Conservation (phyloP, 78 protist genomes). For the Protostelium mycophagum region DNA sequence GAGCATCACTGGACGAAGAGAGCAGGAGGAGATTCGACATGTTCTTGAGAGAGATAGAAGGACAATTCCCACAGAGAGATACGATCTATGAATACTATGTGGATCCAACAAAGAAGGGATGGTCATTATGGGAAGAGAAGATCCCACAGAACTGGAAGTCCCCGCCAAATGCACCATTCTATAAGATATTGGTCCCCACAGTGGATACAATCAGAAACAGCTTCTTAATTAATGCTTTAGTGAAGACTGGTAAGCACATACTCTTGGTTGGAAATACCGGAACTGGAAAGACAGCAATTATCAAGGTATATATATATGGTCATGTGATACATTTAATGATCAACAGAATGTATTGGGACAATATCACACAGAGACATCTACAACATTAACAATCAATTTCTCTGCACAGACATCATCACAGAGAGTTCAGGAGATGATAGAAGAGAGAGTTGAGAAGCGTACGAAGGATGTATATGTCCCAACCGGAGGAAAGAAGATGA, state of each 20-base stretch:
- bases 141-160: constrained; percentile 73
- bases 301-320: constrained; percentile 68
- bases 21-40: not conserved
- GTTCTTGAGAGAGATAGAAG: constrained; percentile 13
- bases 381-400: constrained; percentile 76
- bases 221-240: constrained; percentile 79
- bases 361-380: constrained; percentile 5
- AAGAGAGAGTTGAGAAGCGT: constrained; percentile 68
- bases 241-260: constrained; percentile 78
- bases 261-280: constrained; percentile 98
- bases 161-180: constrained; percentile 65
- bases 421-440: constrained; percentile 75
- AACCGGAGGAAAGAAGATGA: constrained; percentile 80
- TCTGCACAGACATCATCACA: constrained; percentile 86
- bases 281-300: constrained; percentile 95
- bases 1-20: constrained; percentile 59
- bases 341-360: constrained; percentile 15
- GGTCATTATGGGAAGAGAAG: constrained; percentile 80
- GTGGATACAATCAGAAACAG: constrained; percentile 96
- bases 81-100: constrained; percentile 74
- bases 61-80: constrained; percentile 39
- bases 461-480: constrained; percentile 72
- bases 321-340: constrained; percentile 72
- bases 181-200: constrained; percentile 92
- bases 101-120: constrained; percentile 65